Evolutionary conservation across 306 rosid species (phyloP), one percentile per base, ranked within the genome.

Genomic region (Citrullus amarus): DNA sequence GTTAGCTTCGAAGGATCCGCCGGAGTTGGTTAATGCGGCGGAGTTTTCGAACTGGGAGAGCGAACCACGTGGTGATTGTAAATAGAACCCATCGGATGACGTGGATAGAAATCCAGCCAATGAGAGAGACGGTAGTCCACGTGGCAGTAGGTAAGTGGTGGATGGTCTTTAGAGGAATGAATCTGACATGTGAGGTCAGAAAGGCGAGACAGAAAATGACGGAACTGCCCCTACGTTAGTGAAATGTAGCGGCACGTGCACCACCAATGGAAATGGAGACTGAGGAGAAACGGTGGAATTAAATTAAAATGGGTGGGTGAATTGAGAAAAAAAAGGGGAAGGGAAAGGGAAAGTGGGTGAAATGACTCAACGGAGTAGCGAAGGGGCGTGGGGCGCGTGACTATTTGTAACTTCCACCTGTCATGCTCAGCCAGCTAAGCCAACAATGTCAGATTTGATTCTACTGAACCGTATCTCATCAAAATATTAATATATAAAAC

Each of bases 231-330:
- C 36, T 41, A n/a, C 2, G 14, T 51, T 7, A 16, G 56, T 14
- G 22, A 18, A 3, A 60, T 48, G 48, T 50, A 44, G n/a, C 12
- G 60, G 69, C 76, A 54, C 85, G 58, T 55, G 81, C 88, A 78
- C 80, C 77, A 73, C 59, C 41, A 10, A 25, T 15, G 48, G 73
- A 13, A 20, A 60, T 9, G 28, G 70, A 32, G 44, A 3, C 14
- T 0, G 46, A 17, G 48, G 70, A 70, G 34, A 25, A 46, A 25
- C 56, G 36, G 18, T 6, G 76, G 76, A 25, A 25, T 12, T 43
- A 9, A 65, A 65, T 62, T 51, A 51, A 51, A 44, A 4, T 4
- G 4, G 8, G 16, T 61, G 41, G 54, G 74, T 67, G 74, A 18
- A n/a, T 0, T 18, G 46, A 63, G 71, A 34, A 63, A 63, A 63